A percentile compares a stretch with the other conserved stretches of the same genome.
Evolutionary conservation across 2,329 filamentous ascomycete genomes (phyloP).

Genomic region (Lomentospora prolificans): DNA sequence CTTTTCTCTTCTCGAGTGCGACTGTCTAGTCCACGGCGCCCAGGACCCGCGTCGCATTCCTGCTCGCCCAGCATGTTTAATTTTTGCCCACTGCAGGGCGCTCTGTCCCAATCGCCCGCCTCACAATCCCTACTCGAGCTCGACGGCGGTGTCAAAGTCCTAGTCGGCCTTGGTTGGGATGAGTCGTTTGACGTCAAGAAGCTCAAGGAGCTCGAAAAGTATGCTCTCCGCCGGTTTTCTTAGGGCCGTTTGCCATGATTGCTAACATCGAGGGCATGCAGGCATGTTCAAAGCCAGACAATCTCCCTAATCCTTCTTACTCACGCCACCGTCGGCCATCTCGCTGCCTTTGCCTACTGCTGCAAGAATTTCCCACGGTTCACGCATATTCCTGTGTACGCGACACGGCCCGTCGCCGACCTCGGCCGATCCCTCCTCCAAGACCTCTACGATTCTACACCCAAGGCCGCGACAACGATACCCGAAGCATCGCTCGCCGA

Average conservation of each 20-base stretch:
- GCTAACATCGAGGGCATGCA: slow-evolving; percentile 23
- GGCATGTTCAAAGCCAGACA: slow-evolving; percentile 66
- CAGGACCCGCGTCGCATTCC: background rate
- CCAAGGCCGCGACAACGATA: slow-evolving; percentile 77
- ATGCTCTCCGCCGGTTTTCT: slow-evolving; percentile 21
- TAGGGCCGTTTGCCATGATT: slow-evolving; percentile 9
- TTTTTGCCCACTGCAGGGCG: slow-evolving; percentile 85
- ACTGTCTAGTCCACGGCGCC: too few relatives aligned
- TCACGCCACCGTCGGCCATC: slow-evolving; percentile 82
- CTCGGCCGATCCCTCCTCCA: slow-evolving; percentile 84
- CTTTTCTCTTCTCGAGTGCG: background rate
- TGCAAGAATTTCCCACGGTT: slow-evolving; percentile 95
- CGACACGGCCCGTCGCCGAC: slow-evolving; percentile 85
- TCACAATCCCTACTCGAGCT: slow-evolving; percentile 95
- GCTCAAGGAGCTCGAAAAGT: slow-evolving; percentile 86
- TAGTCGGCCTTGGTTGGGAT: slow-evolving; percentile 95
- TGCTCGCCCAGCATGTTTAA: slow-evolving; percentile 65
- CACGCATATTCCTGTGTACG: slow-evolving; percentile 85
- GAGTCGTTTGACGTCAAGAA: slow-evolving; percentile 75
- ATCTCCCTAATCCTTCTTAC: slow-evolving; percentile 89
- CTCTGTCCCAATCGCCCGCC: slow-evolving; percentile 74
- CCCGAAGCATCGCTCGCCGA: slow-evolving; percentile 63
- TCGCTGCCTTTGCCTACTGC: slow-evolving; percentile 90
- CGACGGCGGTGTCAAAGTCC: slow-evolving; percentile 89
- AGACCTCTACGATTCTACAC: slow-evolving; percentile 84